Conservation (phyloP, 139 green algal species). For the Spirogloea muscicola region DNA sequence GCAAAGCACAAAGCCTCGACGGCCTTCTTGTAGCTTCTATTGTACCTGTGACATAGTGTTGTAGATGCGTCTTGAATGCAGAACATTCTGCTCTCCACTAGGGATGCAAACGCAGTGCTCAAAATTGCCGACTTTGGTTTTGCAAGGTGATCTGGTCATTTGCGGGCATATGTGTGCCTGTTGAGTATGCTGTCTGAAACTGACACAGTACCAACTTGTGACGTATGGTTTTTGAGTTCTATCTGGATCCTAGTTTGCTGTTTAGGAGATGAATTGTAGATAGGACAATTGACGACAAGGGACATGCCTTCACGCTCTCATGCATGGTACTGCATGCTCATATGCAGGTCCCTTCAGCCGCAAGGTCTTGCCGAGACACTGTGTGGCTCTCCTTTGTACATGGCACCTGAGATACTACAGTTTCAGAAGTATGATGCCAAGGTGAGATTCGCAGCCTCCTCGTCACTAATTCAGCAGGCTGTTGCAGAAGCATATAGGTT, state of each 20-base stretch:
- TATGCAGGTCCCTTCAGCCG: slow-evolving; percentile 53
- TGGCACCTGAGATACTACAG: slow-evolving; percentile 93
- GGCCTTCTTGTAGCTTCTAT: not conserved
- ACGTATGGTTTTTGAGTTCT: too few relatives aligned
- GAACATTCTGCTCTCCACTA: slow-evolving; percentile 43
- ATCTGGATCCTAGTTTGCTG: too few relatives aligned
- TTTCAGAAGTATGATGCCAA: slow-evolving; percentile 63
- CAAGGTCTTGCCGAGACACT: slow-evolving; percentile 93
- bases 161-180: not conserved
- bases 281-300: too few relatives aligned
- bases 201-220: too few relatives aligned
- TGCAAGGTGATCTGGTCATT: slow-evolving; percentile 70
- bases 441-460: slow-evolving; percentile 32
- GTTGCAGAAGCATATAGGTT: too few relatives aligned
- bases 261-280: too few relatives aligned
- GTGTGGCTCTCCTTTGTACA: slow-evolving; percentile 95
- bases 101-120: slow-evolving; percentile 9
- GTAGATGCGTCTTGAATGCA: slow-evolving; percentile 2
- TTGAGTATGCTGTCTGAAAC: not conserved
- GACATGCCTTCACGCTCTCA: too few relatives aligned
- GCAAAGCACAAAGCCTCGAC: not conserved
- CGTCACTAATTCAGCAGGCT: too few relatives aligned
- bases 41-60: slow-evolving; percentile 1
- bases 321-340: too few relatives aligned
- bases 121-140: slow-evolving; percentile 99